Evolutionary conservation across 228 moss, liverwort and hornwort genomes (phyloP).

Genomic region (Sphagnum fallax): DNA sequence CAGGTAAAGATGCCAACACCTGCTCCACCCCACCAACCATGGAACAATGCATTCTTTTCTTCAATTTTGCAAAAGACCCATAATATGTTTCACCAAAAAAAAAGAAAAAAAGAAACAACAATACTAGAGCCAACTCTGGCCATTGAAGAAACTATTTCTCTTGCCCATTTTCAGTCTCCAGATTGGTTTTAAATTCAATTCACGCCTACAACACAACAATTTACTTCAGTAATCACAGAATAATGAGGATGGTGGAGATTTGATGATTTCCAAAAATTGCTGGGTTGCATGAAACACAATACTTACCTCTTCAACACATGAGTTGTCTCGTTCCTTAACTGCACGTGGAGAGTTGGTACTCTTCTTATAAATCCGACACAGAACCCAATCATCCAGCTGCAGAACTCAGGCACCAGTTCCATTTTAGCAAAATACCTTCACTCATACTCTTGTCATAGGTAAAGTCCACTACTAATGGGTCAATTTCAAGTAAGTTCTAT

Average conservation of each 20-base stretch:
- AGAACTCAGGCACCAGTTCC: conserved; percentile 1
- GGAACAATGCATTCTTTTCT: neutral
- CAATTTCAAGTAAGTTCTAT: too few species aligned
- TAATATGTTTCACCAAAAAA: neutral
- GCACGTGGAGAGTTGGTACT: conserved; percentile 83
- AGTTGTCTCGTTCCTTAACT: conserved; percentile 83
- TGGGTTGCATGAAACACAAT: neutral
- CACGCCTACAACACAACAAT: neutral
- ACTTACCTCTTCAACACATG: conserved; percentile 80
- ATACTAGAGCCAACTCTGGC: neutral
- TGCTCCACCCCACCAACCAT: conserved; percentile 1
- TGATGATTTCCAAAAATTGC: neutral
- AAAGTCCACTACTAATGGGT: too few species aligned
- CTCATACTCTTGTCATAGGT: too few species aligned
- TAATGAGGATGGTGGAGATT: neutral
- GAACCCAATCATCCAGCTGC: conserved; percentile 96
- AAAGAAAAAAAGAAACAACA: neutral
- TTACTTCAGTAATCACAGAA: too few species aligned
- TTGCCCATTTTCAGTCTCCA: neutral
- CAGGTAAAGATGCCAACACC: conserved; percentile 85
- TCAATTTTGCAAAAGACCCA: neutral
- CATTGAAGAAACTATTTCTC: neutral
- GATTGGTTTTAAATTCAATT: neutral
- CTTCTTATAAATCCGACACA: conserved; percentile 94
- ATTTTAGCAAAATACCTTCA: neutral